Base-by-base conservation (phyloP, 805 yeast genomes). In the Teunomyces cretensis region DNA sequence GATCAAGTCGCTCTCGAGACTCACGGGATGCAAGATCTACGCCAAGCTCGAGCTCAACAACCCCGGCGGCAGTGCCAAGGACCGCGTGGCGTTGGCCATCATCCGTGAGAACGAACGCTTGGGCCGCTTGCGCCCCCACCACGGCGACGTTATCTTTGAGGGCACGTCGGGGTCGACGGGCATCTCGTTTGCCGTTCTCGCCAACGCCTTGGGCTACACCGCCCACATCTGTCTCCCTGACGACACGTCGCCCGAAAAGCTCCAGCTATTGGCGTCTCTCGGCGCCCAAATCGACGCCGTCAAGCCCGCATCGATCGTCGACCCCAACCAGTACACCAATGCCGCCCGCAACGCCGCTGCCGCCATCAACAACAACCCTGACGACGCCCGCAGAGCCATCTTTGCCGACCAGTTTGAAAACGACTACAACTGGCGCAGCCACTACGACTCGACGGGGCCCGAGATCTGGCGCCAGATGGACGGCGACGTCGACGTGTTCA, bases 91-190 rank as follows among this genome's bases (percentile, higher is more conserved):
- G 0, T 67, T 87, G 15, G 88, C 94, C 3, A 85, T 92, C 37
- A 85, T 92, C 13, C 70, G 79, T 45, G 79, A 80, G 16, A 86
- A 86, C 45, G 96, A 88, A 58, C 44, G 53, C 4, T 41, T 56
- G 38, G 94, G 94, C 0, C 58, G 70, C 5, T 62, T 91, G 32
- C 60, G 68, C 4, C 86, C 88, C 0, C 62, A 79, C 35, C 65
- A 63, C 32, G 89, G 87, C 1, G 94, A 88, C 56, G 72, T 82
- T 11, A 85, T 92, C 1, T 90, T 83, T 62, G 99, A 92, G 68
- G 99, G 99, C 6, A 94, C 99, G 0, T 84, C 94, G 9, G 99
- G 99, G 0, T 90, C 97, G 0, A 92, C 99, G 0, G 99, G 99
- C 2, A 94, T 94, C 9, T 88, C 96, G 1, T 78, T 92, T 55